Percentiles rank a stretch among this genome's conserved stretches.
These are phyloP conservation scores for Epichloe baconii DNA, from an alignment of 2,329 filamentous ascomycete species.

Conservation along the genomic window DNA sequence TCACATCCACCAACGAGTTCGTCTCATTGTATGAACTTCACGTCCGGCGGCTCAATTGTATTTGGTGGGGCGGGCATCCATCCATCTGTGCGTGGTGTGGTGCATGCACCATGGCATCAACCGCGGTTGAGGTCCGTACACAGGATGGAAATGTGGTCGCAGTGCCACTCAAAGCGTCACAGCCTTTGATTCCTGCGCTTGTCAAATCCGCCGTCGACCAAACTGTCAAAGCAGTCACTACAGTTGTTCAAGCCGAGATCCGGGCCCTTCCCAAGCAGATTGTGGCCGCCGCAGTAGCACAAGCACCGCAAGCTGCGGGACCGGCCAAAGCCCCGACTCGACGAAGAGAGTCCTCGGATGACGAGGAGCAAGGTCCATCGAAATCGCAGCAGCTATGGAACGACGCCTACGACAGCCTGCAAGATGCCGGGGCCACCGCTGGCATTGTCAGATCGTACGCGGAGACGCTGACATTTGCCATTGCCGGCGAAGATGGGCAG, in stretches of 20 bases:
- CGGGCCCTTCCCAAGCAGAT: constrained; percentile 6
- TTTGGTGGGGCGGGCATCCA: not conserved
- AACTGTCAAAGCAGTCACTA: constrained; percentile 5
- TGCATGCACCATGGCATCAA: constrained; percentile 1
- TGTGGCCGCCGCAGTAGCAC: constrained; percentile 3
- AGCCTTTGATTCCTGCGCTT: constrained; percentile 4
- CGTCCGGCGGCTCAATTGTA: not conserved
- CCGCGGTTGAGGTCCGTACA: not conserved
- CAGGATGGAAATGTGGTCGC: constrained; percentile 2
- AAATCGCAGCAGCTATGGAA: constrained; percentile 7
- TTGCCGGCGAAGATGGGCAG: constrained; percentile 4
- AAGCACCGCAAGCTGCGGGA: constrained; percentile 1
- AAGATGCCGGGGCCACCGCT: constrained; percentile 3
- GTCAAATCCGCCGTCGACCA: constrained; percentile 7
- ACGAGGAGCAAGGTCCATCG: constrained; percentile 1
- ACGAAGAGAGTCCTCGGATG: not conserved
- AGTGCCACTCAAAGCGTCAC: not conserved
- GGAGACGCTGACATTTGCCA: constrained; percentile 5
- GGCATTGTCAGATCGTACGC: constrained; percentile 6
- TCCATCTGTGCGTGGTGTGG: not conserved
- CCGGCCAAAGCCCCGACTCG: not conserved
- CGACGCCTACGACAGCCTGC: constrained; percentile 6
- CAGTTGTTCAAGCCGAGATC: constrained; percentile 6
- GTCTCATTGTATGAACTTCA: not conserved
- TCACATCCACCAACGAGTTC: not conserved